Evolutionary conservation across 1,139 yeast species (phyloP).

Genomic region (Lodderomyces beijingensis): DNA sequence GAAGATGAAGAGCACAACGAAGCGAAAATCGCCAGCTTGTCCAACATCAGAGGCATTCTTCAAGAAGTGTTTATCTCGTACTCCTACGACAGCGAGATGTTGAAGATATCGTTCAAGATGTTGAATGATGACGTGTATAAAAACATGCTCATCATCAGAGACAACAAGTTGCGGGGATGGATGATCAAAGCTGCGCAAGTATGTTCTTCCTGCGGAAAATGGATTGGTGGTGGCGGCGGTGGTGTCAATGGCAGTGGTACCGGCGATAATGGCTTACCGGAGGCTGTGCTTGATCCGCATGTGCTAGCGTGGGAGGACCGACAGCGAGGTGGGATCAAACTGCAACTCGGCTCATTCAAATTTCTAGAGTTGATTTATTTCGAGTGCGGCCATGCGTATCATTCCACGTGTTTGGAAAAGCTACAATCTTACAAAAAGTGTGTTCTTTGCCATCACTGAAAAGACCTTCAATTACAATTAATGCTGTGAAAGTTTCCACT

Average conservation of each 20-base stretch:
- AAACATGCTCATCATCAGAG: constrained; percentile 36
- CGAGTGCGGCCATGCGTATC: constrained; percentile 62
- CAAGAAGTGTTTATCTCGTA: constrained; percentile 63
- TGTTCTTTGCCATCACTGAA: constrained; percentile 8
- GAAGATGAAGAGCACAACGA: constrained; percentile 13
- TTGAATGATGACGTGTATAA: constrained; percentile 51
- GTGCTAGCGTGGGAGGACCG: constrained; percentile 49
- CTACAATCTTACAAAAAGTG: constrained; percentile 12
- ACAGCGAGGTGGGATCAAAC: too few relatives aligned
- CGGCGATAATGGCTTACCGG: constrained; percentile 2
- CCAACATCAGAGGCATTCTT: constrained; percentile 58
- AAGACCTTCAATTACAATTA: background rate
- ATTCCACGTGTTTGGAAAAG: constrained; percentile 49
- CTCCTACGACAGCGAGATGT: constrained; percentile 56
- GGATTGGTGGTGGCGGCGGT: constrained; percentile 52
- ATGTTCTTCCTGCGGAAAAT: constrained; percentile 71
- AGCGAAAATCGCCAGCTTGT: constrained; percentile 34
- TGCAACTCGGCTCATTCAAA: too few relatives aligned
- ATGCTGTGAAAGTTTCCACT: background rate
- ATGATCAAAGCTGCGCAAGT: constrained; percentile 40
- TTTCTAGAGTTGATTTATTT: constrained; percentile 28
- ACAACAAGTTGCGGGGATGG: constrained; percentile 55
- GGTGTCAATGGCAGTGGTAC: background rate
- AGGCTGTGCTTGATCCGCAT: constrained; percentile 40
- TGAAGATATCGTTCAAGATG: constrained; percentile 49